A percentile compares a stretch with the other conserved stretches of the same genome.
phyloP scores from a whole-genome alignment of 768 basidiomycete species.

The Lentinula aciculospora region DNA sequence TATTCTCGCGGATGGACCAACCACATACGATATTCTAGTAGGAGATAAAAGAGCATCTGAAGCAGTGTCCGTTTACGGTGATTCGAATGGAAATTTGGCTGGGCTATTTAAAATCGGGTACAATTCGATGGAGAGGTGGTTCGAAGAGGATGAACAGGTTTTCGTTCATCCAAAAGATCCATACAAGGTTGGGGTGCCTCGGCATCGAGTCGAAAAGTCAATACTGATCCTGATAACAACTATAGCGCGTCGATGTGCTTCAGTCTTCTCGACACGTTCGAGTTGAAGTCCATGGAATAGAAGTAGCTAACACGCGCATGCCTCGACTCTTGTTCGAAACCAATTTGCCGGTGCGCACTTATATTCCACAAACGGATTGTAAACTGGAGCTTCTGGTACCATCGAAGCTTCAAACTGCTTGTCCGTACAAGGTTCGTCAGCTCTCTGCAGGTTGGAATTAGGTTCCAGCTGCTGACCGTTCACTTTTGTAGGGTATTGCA shows the following conservation, averaged over 20 bases:
- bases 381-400: conserved; percentile 41
- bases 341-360: conserved; percentile 47
- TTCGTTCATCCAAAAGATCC: conserved; percentile 62
- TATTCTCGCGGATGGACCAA: conserved; percentile 23
- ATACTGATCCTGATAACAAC: neutral
- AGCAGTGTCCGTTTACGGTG: conserved; percentile 28
- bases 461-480: neutral
- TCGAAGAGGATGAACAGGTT: conserved; percentile 63
- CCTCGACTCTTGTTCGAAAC: conserved; percentile 58
- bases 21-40: conserved; percentile 41
- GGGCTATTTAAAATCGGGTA: conserved; percentile 48
- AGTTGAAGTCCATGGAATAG: conserved; percentile 54
- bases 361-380: conserved; percentile 55
- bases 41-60: conserved; percentile 29
- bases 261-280: conserved; percentile 58
- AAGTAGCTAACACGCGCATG: conserved; percentile 51
- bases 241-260: conserved; percentile 55
- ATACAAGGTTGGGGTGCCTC: conserved; percentile 46
- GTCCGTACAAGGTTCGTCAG: conserved; percentile 57
- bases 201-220: neutral
- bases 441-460: neutral
- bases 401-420: conserved; percentile 41
- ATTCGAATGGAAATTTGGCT: conserved; percentile 26
- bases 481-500: conserved; percentile 43
- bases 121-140: conserved; percentile 53